Evolutionary conservation across 345 rosid genomes (phyloP), one percentile per base, ranked within the genome.

Genomic region (Nephelium lappaceum): DNA sequence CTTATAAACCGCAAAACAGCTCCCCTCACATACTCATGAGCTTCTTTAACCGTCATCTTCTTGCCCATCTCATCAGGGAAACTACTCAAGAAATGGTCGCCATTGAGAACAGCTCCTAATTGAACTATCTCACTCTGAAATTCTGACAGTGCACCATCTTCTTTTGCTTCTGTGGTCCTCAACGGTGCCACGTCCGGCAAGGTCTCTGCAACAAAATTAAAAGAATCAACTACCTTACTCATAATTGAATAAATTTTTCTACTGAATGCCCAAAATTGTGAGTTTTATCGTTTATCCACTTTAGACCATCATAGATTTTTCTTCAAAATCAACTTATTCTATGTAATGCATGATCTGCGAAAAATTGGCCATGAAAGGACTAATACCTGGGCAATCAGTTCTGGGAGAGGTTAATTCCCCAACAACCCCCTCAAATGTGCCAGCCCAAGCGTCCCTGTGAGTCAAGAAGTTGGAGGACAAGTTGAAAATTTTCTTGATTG

Each of bases 381-480:
- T 10, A 45, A 4, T 86, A 87, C 97, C 90, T 51, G 97, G 99
- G 80, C 99, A 96, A 79, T 96, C 99, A 18, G 97, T 87, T 86
- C 98, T 88, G 5, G 99, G 97, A 72, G 95, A 85, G 71, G 88
- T 80, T 69, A 94, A 72, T 78, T 85, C 88, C 66, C 86, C 84
- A 11, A 93, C 85, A 39, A 96, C 92, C 18, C 84, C 91, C 85
- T 96, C 98, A 27, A 96, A 94, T 27, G 97, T 94, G 64, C 91
- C 93, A 0, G 99, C 99, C 99, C 99, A 94, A 72, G 99, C 98
- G 86, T 96, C 99, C 80, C 99, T 86, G 79, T 91, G 93, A 63
- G 99, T 96, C 62, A 96, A 87, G 90, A 89, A 96, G 79, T 93
- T 94, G 53, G 99, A 94, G 49, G 88, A 81, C 57, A 96, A 90